These are phyloP conservation scores for Prinsepia uniflora DNA, from an alignment of 306 rosid genomes.

Conservation along the genomic window DNA sequence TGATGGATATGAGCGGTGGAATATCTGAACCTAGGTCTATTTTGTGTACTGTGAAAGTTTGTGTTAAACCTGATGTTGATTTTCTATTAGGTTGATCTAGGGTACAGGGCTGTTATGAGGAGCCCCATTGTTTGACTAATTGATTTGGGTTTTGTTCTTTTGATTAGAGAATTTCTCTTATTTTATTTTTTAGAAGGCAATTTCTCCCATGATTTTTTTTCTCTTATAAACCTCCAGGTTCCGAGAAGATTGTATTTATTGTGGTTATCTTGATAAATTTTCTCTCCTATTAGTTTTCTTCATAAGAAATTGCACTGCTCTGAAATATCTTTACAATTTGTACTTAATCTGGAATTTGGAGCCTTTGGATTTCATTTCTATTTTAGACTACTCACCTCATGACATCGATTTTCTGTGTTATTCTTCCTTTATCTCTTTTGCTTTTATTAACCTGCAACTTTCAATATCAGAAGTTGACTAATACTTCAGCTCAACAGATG, in stretches of 20 bases:
- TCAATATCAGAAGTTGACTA: conserved; percentile 50
- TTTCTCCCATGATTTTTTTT: neutral
- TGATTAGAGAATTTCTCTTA: neutral
- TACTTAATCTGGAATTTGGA: too few species aligned
- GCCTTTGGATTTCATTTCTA: conserved; percentile 2
- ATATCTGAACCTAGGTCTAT: neutral
- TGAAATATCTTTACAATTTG: too few species aligned
- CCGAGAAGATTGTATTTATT: neutral
- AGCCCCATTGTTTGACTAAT: neutral
- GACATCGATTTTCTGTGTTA: neutral
- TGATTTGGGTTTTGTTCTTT: neutral
- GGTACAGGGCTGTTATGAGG: neutral
- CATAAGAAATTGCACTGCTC: neutral
- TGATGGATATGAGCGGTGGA: neutral
- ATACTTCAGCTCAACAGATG: conserved; percentile 35
- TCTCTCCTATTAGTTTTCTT: neutral
- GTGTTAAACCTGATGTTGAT: neutral
- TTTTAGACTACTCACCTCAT: conserved; percentile 19
- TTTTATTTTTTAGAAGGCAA: neutral
- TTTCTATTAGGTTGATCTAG: neutral
- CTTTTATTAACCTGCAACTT: conserved; percentile 15
- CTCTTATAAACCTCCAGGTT: neutral
- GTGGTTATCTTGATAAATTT: neutral
- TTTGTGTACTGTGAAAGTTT: neutral
- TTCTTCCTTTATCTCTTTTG: neutral